Percentiles rank a stretch among this genome's conserved stretches.
Evolutionary conservation across 2,329 filamentous ascomycete genomes (phyloP).

Genomic region (Ophiognomonia clavigignenti-juglandacearum): DNA sequence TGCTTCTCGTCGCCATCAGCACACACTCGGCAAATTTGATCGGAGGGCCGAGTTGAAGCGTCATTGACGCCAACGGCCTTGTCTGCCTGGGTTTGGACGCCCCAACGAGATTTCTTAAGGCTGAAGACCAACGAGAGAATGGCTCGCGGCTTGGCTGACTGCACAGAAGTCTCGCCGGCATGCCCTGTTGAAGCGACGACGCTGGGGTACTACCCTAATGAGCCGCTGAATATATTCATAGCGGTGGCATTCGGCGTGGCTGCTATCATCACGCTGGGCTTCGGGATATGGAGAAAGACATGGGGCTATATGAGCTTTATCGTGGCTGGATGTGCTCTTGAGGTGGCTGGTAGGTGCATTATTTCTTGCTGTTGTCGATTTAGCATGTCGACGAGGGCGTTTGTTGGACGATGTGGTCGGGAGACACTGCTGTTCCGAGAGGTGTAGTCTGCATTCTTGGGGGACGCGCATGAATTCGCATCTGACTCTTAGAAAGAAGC

Average conservation of each 20-base stretch:
- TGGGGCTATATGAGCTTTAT: constrained; percentile 51
- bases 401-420: too few species aligned
- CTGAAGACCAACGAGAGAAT: constrained; percentile 12
- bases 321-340: constrained; percentile 43
- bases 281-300: constrained; percentile 46
- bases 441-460: too few species aligned
- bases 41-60: too few species aligned
- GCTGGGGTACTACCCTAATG: constrained; percentile 51
- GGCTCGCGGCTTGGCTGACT: constrained; percentile 26
- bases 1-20: too few species aligned
- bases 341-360: constrained; percentile 39
- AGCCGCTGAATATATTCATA: constrained; percentile 52
- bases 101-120: too few species aligned
- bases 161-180: constrained; percentile 32
- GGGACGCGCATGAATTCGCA: too few species aligned
- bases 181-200: constrained; percentile 51
- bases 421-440: too few species aligned
- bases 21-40: too few species aligned
- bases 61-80: too few species aligned
- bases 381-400: not conserved
- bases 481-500: too few species aligned
- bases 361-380: not conserved
- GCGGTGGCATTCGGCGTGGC: constrained; percentile 42
- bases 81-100: too few species aligned
- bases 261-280: constrained; percentile 33